Conservation (phyloP, 768 basidiomycete genomes). For the Rhizopogon vinicolor region DNA sequence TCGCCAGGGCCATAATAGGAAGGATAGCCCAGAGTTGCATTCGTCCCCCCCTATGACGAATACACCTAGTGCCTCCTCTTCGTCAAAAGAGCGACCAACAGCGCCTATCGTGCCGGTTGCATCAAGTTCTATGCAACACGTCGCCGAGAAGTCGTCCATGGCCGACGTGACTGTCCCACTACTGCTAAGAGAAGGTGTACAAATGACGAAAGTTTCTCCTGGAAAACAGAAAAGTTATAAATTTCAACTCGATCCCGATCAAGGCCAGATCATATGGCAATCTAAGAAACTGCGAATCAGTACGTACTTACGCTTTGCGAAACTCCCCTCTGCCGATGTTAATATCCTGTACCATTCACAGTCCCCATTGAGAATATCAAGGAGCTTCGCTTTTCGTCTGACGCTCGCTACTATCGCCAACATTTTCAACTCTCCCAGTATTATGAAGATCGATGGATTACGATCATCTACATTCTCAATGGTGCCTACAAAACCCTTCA, state of each 20-base stretch:
- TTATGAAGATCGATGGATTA: slow-evolving; percentile 74
- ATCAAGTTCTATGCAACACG: neutral
- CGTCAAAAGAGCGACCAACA: neutral
- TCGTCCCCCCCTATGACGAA: neutral
- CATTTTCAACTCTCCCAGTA: slow-evolving; percentile 62
- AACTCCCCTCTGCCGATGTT: neutral
- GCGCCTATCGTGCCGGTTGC: neutral
- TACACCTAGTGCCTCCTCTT: neutral
- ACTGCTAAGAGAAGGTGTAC: slow-evolving; percentile 55
- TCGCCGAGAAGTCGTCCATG: slow-evolving; percentile 5
- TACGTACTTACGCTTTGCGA: slow-evolving; percentile 27
- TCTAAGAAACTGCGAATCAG: slow-evolving; percentile 66
- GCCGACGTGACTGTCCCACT: slow-evolving; percentile 50
- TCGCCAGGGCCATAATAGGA: slow-evolving; percentile 18
- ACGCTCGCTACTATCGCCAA: slow-evolving; percentile 66
- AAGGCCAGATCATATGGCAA: slow-evolving; percentile 76
- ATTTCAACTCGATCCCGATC: slow-evolving; percentile 74
- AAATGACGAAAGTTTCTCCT: slow-evolving; percentile 80
- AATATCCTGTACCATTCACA: slow-evolving; percentile 21
- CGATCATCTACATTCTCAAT: slow-evolving; percentile 76
- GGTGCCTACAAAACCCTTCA: slow-evolving; percentile 84
- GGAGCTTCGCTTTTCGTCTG: slow-evolving; percentile 73
- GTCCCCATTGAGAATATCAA: slow-evolving; percentile 86
- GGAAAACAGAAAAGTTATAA: slow-evolving; percentile 69
- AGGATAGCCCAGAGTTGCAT: slow-evolving; percentile 1